Conservation (phyloP, 78 protist species). For the Guillardia theta region DNA sequence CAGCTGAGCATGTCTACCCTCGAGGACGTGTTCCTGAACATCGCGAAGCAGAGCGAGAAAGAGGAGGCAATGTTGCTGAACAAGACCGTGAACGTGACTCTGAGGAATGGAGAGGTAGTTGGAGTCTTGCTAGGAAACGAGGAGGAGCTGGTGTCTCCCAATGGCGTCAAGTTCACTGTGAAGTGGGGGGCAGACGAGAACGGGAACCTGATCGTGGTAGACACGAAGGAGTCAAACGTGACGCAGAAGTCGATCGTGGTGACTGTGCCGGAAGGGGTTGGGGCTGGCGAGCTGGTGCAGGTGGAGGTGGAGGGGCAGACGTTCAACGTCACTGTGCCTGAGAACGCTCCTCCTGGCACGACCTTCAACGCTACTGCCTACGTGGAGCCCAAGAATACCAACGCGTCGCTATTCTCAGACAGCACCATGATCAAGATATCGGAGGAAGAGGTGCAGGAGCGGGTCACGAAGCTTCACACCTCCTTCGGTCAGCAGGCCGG, state of each 20-base stretch:
- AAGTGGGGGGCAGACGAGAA: background rate
- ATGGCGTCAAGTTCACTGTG: background rate
- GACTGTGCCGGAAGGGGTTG: background rate
- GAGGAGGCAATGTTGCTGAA: background rate
- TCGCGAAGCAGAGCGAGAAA: background rate
- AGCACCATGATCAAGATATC: background rate
- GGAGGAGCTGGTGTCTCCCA: background rate
- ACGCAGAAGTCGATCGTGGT: no score
- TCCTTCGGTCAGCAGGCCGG: background rate
- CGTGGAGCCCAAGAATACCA: background rate
- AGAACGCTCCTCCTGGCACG: background rate
- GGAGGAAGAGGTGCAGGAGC: constrained; percentile 23
- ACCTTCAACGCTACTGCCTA: background rate
- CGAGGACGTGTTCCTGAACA: background rate
- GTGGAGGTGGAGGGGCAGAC: no score
- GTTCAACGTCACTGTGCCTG: no score
- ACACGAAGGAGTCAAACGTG: background rate
- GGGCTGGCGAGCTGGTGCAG: background rate
- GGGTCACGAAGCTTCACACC: background rate
- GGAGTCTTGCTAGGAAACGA: background rate
- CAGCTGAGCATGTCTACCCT: background rate
- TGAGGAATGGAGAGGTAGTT: background rate
- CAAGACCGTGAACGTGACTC: background rate
- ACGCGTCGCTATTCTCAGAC: no score
- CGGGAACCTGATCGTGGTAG: background rate